Evolutionary conservation across 2,329 filamentous ascomycete genomes (phyloP).

Genomic region (Knufia petricola): DNA sequence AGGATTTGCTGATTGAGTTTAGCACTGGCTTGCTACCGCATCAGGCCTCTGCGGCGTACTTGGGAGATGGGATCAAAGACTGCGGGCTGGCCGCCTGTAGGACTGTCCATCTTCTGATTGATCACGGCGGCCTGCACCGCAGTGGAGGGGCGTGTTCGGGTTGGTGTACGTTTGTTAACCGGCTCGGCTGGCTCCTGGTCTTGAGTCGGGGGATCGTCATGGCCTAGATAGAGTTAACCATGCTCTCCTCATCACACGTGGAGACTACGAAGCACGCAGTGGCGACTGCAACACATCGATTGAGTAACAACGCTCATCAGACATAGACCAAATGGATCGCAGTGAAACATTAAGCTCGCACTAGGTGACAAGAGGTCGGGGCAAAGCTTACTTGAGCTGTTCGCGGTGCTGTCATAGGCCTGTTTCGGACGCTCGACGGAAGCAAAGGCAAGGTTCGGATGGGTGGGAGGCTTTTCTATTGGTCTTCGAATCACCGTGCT

Average conservation of each 20-base stretch:
- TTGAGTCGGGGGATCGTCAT: background rate
- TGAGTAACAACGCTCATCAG: background rate
- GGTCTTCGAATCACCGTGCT: background rate
- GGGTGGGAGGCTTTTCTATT: background rate
- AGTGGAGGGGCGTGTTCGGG: background rate
- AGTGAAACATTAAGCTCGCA: background rate
- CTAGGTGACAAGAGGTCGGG: constrained; percentile 1
- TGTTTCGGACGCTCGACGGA: background rate
- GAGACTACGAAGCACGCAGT: background rate
- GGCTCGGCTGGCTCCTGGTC: background rate
- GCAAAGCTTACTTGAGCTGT: constrained; percentile 1
- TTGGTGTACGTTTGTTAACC: background rate
- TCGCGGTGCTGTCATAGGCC: background rate
- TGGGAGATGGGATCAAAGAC: constrained; percentile 12
- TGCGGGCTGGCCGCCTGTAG: background rate
- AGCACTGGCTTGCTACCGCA: background rate
- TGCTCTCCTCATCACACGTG: background rate
- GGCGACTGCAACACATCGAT: background rate
- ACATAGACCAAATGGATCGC: background rate
- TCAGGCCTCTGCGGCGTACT: constrained; percentile 5
- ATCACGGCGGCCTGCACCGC: background rate
- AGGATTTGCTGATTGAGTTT: constrained; percentile 11
- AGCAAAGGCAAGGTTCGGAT: background rate
- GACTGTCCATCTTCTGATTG: constrained; percentile 7
- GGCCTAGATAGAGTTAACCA: background rate